Percentiles rank a stretch among this genome's conserved stretches.
These are phyloP conservation scores for Suillus decipiens DNA, from an alignment of 768 basidiomycete genomes.

Conservation along the genomic window DNA sequence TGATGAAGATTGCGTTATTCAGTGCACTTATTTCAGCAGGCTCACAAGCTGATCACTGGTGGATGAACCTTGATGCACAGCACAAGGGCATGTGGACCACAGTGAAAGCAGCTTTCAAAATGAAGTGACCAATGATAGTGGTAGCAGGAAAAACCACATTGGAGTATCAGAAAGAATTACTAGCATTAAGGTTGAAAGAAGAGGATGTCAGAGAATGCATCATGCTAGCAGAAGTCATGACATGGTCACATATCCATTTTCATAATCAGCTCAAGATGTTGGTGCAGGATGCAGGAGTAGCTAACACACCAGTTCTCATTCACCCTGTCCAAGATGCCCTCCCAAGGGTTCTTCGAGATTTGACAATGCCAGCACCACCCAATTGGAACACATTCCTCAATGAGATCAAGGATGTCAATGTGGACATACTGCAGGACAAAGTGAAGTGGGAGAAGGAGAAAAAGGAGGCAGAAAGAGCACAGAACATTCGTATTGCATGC, in stretches of 20 bases:
- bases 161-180: not conserved
- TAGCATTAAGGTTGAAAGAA: not conserved
- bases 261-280: not conserved
- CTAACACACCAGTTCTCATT: not conserved
- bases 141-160: not conserved
- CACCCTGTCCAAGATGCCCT: not conserved
- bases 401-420: not conserved
- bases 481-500: not conserved
- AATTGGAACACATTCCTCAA: not conserved
- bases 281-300: not conserved
- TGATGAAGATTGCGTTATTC: not conserved
- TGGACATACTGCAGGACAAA: not conserved
- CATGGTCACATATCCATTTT: not conserved
- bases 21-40: not conserved
- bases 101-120: not conserved
- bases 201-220: not conserved
- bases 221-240: not conserved
- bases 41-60: not conserved
- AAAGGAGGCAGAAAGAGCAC: not conserved
- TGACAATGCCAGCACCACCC: not conserved
- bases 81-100: not conserved
- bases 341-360: not conserved
- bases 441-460: not conserved
- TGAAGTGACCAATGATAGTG: not conserved
- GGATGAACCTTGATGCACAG: not conserved